Conservation (phyloP, 176 grass and related monocot genomes). For the Tuctoria greenei region DNA sequence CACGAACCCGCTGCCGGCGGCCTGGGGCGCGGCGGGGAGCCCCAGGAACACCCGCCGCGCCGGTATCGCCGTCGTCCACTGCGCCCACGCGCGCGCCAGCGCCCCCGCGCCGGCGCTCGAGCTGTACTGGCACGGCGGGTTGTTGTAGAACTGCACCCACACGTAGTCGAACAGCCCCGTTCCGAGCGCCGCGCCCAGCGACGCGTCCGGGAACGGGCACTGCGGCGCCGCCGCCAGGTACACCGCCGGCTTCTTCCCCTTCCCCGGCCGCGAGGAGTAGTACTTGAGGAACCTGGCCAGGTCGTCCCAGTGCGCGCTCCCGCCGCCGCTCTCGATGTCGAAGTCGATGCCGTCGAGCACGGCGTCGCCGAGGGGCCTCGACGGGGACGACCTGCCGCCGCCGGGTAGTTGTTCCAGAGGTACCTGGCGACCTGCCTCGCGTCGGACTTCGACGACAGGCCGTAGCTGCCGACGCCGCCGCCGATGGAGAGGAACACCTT, state of each 20-base stretch:
- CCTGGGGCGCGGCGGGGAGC: conserved; percentile 55
- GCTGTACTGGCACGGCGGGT: conserved; percentile 62
- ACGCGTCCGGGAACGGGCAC: conserved; percentile 76
- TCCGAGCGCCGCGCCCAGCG: conserved; percentile 43
- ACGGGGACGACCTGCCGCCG: conserved; percentile 42
- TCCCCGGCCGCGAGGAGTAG: conserved; percentile 4
- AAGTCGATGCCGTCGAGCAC: conserved; percentile 78
- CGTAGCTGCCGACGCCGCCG: conserved; percentile 60
- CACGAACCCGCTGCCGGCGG: conserved; percentile 68
- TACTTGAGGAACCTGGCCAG: conserved; percentile 52
- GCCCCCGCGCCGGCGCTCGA: conserved; percentile 5
- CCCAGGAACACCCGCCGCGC: conserved; percentile 53
- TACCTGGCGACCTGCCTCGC: conserved; percentile 48
- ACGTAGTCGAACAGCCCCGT: conserved; percentile 79
- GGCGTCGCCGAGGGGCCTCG: conserved; percentile 60
- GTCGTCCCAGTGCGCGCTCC: conserved; percentile 59
- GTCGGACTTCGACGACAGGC: conserved; percentile 44
- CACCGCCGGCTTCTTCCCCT: too few species aligned
- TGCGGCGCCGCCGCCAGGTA: conserved; percentile 62
- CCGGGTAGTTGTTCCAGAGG: conserved; percentile 79
- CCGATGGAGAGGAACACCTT: conserved; percentile 80
- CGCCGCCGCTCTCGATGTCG: conserved; percentile 74
- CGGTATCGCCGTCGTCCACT: conserved; percentile 45
- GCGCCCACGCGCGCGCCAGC: conserved; percentile 52
- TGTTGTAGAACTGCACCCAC: conserved; percentile 95